Base-by-base conservation (phyloP, 345 rosid species). In the Crucihimalaya himalaica region DNA sequence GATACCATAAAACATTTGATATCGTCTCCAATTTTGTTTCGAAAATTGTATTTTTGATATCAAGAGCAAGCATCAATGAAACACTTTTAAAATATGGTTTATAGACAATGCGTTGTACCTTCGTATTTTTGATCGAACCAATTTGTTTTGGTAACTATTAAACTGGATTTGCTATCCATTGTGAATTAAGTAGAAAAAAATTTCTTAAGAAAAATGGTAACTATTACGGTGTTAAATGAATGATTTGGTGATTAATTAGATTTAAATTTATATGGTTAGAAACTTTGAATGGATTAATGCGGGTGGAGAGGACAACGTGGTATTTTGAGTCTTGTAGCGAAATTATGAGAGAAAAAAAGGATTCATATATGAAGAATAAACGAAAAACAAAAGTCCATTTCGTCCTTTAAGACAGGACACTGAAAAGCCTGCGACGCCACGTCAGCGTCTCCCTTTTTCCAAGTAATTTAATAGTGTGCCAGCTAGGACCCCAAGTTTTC, bases 361-460 rank as follows among this genome's bases (percentile, higher is more conserved):
- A 18, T 47, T 7, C n/a, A 15, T 20, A 13, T 23, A 3, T 2
- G 25, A 7, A 11, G 7, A 62, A 59, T 3, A 37, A 58, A 21
- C 11, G 42, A 50, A 59, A 63, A 54, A 3, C 6, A 56, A 65
- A 73, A 56, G 78, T 73, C 78, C 3, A 64, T 73, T 65, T 73
- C 72, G 72, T 73, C 78, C 66, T 74, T 67, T 69, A 27, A 56
- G 71, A 70, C 80, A 76, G 75, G 75, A 76, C 80, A 76, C 75
- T 76, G 71, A 76, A 76, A 76, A 70, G 75, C 75, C 80, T 70
- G 70, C 12, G 43, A 14, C 70, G 75, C 80, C 80, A 76, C 71
- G 79, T 76, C 75, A 27, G 64, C 65, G 31, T 75, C 70, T 16
- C 31, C 28, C 48, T 62, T 69, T n/a, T 54, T 29, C 32, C 50